Conservation (phyloP, 345 rosid species). For the Moringa oleifera region DNA sequence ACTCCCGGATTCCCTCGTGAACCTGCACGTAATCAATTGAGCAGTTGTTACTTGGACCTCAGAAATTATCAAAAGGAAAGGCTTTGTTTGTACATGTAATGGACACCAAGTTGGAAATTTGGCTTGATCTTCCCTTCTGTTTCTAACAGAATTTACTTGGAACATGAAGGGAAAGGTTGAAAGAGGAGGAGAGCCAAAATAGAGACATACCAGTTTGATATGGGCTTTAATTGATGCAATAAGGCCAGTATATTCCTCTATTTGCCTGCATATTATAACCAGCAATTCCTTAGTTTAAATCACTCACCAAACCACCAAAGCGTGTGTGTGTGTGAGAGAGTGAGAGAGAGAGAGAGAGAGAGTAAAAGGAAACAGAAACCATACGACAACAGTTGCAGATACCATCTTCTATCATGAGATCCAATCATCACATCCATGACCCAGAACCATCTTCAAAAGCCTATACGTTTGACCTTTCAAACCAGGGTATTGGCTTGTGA, state of each 20-base stretch:
- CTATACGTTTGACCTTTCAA: too few species aligned
- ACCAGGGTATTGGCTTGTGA: too few species aligned
- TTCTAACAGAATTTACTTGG: too few species aligned
- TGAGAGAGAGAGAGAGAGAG: background rate
- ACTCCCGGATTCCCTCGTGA: slow-evolving; percentile 41
- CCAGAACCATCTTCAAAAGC: too few species aligned
- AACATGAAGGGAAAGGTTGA: background rate
- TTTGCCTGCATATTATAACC: slow-evolving; percentile 42
- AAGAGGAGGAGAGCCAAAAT: background rate
- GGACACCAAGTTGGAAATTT: too few species aligned
- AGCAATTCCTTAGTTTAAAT: background rate
- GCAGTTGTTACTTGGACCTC: background rate
- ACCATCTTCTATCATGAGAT: too few species aligned
- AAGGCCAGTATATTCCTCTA: slow-evolving; percentile 51
- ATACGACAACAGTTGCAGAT: too few species aligned
- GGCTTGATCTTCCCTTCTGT: too few species aligned
- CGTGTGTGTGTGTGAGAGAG: too few species aligned
- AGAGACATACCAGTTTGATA: slow-evolving; percentile 57
- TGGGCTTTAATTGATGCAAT: slow-evolving; percentile 74
- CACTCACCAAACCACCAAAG: background rate
- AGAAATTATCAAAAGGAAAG: background rate
- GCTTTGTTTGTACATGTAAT: too few species aligned
- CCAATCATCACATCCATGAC: too few species aligned
- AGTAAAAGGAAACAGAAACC: background rate
- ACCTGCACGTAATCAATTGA: slow-evolving; percentile 21